Base-by-base conservation (phyloP, 352 stramenopile species). In the Salisapilia sapeloensis region DNA sequence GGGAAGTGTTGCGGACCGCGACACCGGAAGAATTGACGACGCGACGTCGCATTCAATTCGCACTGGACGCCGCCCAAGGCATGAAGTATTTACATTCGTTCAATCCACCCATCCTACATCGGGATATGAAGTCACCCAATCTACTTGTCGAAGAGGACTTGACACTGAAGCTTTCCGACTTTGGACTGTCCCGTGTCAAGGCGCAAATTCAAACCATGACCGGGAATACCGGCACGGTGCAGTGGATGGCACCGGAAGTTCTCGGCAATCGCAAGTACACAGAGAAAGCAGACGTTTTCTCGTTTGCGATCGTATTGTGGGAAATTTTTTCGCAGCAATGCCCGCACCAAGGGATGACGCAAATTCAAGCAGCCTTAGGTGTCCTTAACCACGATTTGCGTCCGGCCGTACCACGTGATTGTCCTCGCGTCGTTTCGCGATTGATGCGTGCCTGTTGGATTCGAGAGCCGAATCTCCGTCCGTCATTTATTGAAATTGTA, bases 211-310 rank as follows among this genome's bases (percentile, higher is more conserved):
- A 93, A 44, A 93, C 79, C 28, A 94, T 94, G 75, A 94, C 81
- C 10, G 79, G 79, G 29, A 91, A 94, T 49, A 85, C 74, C 40
- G 83, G 83, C 38, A 95, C 83, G 0, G 67, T 72, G 34, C 64
- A 85, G 56, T 89, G 69, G 69, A 85, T 89, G 69, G 69, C 72
- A 6, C 75, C 72, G 0, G 69, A 92, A 29, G 81, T 93, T 25
- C 56, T 95, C 20, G 79, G 81, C 33, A 91, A 83, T 42, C 56
- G 79, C 36, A 85, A 89, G 44, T 95, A 95, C 60, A 94, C 81
- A 13, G 83, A 95, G 42, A 94, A 95, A 44, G 82, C 81, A 2
- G 82, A 96, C 42, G 83, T 96, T 31, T 96, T 89, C 42, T 93
- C 76, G 27, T 94, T 95, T 46, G 83, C 62, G 23, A 94, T 96